Conservation (phyloP, 441 rosid species). For the Aquilaria agallochum region DNA sequence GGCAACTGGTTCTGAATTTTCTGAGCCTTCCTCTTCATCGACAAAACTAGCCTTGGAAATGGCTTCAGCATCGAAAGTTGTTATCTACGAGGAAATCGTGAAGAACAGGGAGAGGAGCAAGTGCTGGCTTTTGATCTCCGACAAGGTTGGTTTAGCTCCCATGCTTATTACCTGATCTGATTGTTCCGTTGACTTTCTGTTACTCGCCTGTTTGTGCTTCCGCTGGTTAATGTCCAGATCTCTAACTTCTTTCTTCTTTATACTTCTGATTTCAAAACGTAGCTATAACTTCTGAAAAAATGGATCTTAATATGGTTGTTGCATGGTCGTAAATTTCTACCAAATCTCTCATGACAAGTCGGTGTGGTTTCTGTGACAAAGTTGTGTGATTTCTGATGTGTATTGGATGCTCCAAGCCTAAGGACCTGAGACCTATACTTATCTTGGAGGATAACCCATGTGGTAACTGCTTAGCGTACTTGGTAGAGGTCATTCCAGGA, state of each 20-base stretch:
- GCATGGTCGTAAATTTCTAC: not conserved
- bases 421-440: no score
- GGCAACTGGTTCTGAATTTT: not conserved
- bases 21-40: not conserved
- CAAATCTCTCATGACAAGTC: not conserved
- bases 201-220: not conserved
- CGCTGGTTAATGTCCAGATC: not conserved
- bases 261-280: not conserved
- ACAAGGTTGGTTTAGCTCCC: constrained; percentile 33
- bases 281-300: not conserved
- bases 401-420: no score
- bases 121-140: constrained; percentile 64
- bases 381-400: no score
- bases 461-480: no score
- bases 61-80: constrained; percentile 27
- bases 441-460: no score
- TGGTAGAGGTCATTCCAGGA: no score
- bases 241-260: not conserved
- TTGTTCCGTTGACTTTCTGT: not conserved
- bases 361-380: no score
- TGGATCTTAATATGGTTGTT: not conserved
- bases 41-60: constrained; percentile 12
- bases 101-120: constrained; percentile 49
- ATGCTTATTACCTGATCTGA: not conserved
- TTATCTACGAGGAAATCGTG: constrained; percentile 39